phyloP scores from a whole-genome alignment of 768 basidiomycete genomes.

The Psilocybe cubensis region DNA sequence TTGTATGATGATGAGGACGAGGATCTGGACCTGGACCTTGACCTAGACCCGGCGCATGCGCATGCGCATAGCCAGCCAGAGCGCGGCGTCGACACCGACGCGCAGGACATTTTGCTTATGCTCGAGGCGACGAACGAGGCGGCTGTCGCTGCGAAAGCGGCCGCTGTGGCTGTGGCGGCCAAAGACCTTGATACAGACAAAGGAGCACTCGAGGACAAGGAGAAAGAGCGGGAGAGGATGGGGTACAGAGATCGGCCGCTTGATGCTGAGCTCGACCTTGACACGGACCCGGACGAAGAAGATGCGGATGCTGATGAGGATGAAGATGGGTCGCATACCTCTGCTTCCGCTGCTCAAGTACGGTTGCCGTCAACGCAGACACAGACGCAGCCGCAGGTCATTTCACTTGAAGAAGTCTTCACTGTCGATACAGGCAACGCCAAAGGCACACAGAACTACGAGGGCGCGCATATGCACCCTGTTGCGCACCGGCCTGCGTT shows the following conservation, averaged over 20 bases:
- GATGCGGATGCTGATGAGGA: constrained; percentile 24
- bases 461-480: constrained; percentile 59
- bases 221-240: no score
- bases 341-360: no score
- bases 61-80: no score
- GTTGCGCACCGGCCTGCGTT: constrained; percentile 35
- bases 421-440: no score
- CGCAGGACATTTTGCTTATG: constrained; percentile 11
- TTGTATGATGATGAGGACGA: constrained; percentile 34
- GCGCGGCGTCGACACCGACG: constrained; percentile 13
- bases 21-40: constrained; percentile 18
- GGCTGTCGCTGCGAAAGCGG: background rate
- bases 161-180: background rate
- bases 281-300: background rate
- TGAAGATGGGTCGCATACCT: constrained; percentile 13
- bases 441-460: constrained; percentile 30
- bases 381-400: no score
- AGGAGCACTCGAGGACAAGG: background rate
- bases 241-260: no score
- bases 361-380: constrained; percentile 5
- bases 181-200: background rate
- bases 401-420: no score
- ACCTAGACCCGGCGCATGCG: no score
- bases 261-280: no score
- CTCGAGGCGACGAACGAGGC: background rate